Evolutionary conservation across 169 alveolate species (phyloP).

Genomic region (Miamiensis avidus): DNA sequence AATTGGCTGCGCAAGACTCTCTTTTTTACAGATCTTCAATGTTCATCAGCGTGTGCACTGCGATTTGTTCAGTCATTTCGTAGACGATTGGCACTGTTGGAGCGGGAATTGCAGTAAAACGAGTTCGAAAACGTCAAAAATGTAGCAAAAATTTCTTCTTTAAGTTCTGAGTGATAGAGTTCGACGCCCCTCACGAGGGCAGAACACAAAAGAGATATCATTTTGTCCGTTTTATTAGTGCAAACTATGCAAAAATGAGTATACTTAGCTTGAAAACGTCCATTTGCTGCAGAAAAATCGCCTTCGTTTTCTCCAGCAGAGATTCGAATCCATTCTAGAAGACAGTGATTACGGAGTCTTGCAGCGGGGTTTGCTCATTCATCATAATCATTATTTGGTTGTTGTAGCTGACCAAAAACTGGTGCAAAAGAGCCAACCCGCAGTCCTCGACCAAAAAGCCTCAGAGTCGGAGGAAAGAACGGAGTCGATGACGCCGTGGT

Average conservation of each 20-base stretch:
- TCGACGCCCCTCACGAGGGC: neutral
- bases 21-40: neutral
- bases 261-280: neutral
- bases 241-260: no score
- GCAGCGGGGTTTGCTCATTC: neutral
- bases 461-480: neutral
- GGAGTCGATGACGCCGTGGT: neutral
- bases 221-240: neutral
- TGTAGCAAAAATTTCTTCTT: neutral
- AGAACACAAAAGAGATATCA: neutral
- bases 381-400: neutral
- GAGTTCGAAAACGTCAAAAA: neutral
- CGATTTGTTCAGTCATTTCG: neutral
- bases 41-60: neutral
- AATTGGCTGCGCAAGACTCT: no score
- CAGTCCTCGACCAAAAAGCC: neutral
- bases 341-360: neutral
- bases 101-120: neutral
- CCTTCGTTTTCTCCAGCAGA: neutral
- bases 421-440: neutral
- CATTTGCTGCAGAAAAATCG: neutral
- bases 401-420: neutral
- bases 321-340: neutral
- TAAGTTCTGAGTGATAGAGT: neutral
- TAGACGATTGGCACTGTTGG: neutral